Conservation (phyloP, 345 rosid species). For the Acer yangbiense region DNA sequence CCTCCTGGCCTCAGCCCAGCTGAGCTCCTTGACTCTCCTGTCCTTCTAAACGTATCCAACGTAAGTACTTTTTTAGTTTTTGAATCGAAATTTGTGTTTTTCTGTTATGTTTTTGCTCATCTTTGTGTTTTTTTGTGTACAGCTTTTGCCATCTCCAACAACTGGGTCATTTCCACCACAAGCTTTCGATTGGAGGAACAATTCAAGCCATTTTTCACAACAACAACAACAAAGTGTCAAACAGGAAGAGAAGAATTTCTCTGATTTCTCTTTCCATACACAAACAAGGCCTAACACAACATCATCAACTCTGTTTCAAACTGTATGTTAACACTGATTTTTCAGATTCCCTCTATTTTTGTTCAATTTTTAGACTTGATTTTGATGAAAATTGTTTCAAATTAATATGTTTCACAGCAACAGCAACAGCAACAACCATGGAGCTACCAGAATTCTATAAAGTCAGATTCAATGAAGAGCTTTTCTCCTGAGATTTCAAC, state of each 20-base stretch:
- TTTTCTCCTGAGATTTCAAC: slow-evolving; percentile 50
- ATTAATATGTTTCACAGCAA: slow-evolving; percentile 21
- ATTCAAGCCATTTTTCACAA: slow-evolving; percentile 13
- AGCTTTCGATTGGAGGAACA: slow-evolving; percentile 49
- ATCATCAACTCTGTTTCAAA: slow-evolving; percentile 29
- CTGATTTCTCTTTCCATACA: slow-evolving; percentile 66
- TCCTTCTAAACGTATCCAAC: slow-evolving; percentile 61
- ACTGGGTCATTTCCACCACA: slow-evolving; percentile 72
- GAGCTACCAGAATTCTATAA: slow-evolving; percentile 45
- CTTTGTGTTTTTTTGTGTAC: slow-evolving; percentile 15
- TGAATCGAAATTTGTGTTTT: background rate
- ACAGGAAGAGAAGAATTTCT: slow-evolving; percentile 40
- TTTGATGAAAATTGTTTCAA: background rate
- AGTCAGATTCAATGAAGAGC: slow-evolving; percentile 30
- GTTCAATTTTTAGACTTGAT: background rate
- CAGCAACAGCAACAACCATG: slow-evolving; percentile 51
- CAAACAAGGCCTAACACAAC: slow-evolving; percentile 26
- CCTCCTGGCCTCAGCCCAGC: slow-evolving; percentile 83
- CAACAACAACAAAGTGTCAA: slow-evolving; percentile 35
- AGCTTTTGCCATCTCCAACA: slow-evolving; percentile 90
- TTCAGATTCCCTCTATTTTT: background rate
- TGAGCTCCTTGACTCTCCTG: slow-evolving; percentile 88
- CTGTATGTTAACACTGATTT: slow-evolving; percentile 31
- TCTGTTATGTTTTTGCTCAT: background rate
- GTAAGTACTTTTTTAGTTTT: slow-evolving; percentile 35